Percentiles rank a stretch among this genome's conserved stretches.
Evolutionary conservation across 2,329 filamentous ascomycete species (phyloP).

Genomic region (Epichloe sylvatica): DNA sequence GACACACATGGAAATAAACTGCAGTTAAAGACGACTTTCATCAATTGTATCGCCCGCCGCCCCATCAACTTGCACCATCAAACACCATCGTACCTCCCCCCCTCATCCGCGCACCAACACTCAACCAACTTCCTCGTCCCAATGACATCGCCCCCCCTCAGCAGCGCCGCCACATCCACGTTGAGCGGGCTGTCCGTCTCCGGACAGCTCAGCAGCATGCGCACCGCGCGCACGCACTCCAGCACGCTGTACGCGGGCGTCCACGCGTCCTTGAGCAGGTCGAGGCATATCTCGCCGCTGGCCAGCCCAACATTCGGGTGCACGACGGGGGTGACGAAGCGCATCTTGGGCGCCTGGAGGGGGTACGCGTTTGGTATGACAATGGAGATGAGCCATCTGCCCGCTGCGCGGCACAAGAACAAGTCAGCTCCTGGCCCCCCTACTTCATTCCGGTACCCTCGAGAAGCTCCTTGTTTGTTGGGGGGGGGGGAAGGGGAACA

Average conservation of each 20-base stretch:
- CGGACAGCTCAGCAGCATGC: conserved; percentile 49
- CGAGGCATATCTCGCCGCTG: conserved; percentile 87
- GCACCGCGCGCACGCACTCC: conserved; percentile 57
- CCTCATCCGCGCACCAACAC: conserved; percentile 44
- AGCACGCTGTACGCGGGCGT: conserved; percentile 73
- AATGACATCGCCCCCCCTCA: conserved; percentile 54
- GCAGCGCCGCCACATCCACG: conserved; percentile 59
- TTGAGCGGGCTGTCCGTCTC: conserved; percentile 66
- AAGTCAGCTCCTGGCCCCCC: background rate
- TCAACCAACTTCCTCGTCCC: conserved; percentile 57
- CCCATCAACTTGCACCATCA: conserved; percentile 8
- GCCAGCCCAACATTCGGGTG: conserved; percentile 62
- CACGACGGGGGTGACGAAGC: conserved; percentile 70
- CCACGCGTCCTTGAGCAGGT: conserved; percentile 69
- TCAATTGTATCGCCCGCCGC: background rate
- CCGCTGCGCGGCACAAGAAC: conserved; percentile 28
- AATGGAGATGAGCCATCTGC: conserved; percentile 74
- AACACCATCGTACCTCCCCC: conserved; percentile 24
- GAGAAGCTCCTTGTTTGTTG: too few relatives aligned
- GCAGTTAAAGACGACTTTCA: background rate
- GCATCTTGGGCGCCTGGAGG: conserved; percentile 58
- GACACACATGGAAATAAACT: too few relatives aligned
- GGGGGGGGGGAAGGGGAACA: too few relatives aligned
- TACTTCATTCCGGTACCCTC: background rate
- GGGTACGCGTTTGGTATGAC: conserved; percentile 67